These are phyloP conservation scores for Plasmopara viticola DNA, from an alignment of 352 stramenopile species.

Conservation along the genomic window DNA sequence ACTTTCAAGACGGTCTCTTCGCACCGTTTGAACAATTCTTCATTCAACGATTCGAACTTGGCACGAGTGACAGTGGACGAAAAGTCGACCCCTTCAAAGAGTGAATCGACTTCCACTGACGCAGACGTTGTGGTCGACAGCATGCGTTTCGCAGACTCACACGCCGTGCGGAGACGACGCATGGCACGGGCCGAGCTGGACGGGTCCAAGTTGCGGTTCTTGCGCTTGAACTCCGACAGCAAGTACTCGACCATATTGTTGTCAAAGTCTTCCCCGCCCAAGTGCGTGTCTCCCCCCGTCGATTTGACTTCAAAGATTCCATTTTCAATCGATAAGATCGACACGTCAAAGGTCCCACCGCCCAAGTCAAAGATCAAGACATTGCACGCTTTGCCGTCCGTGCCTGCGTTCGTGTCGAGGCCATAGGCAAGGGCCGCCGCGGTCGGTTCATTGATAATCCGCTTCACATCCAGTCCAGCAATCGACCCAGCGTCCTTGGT, in stretches of 20 bases:
- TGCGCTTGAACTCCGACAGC: slow-evolving; percentile 92
- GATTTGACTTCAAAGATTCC: slow-evolving; percentile 97
- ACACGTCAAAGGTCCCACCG: slow-evolving; percentile 94
- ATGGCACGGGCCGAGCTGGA: slow-evolving; percentile 87
- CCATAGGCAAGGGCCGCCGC: slow-evolving; percentile 93
- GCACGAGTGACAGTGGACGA: slow-evolving; percentile 90
- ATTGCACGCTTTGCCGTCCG: slow-evolving; percentile 81
- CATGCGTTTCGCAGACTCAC: slow-evolving; percentile 96
- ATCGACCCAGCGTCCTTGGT: slow-evolving; percentile 68
- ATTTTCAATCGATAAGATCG: slow-evolving; percentile 93
- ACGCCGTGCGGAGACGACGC: slow-evolving; percentile 93
- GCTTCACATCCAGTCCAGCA: slow-evolving; percentile 60
- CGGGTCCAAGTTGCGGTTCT: slow-evolving; percentile 88
- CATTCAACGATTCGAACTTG: slow-evolving; percentile 89
- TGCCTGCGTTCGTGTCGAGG: slow-evolving; percentile 88
- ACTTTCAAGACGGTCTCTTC: slow-evolving; percentile 78
- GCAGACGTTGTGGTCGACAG: slow-evolving; percentile 91
- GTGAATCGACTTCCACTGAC: slow-evolving; percentile 92
- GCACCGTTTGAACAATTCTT: slow-evolving; percentile 77
- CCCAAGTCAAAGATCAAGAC: slow-evolving; percentile 97
- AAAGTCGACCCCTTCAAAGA: slow-evolving; percentile 95
- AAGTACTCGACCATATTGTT: slow-evolving; percentile 94
- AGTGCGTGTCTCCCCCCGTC: slow-evolving; percentile 92
- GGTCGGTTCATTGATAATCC: slow-evolving; percentile 96
- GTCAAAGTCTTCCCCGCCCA: slow-evolving; percentile 94